Conservation (phyloP, 2,329 filamentous ascomycete genomes). For the Fusarium oxysporum region DNA sequence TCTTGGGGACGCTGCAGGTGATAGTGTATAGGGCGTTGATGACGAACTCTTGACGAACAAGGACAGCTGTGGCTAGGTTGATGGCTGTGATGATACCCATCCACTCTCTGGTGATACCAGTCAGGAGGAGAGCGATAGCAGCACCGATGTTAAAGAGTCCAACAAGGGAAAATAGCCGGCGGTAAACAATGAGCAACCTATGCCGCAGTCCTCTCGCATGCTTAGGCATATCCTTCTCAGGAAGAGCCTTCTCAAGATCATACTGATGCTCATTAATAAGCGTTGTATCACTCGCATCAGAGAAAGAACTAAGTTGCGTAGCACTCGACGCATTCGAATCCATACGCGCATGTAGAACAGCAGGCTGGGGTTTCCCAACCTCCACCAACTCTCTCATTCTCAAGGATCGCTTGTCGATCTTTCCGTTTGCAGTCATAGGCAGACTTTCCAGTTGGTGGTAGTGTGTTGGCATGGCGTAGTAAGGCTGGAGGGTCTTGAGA, state of each 20-base stretch:
- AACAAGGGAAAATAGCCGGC: constrained; percentile 66
- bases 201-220: constrained; percentile 55
- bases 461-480: constrained; percentile 64
- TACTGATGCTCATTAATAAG: constrained; percentile 40
- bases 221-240: constrained; percentile 56
- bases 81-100: constrained; percentile 57
- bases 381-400: not conserved
- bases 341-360: constrained; percentile 30
- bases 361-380: constrained; percentile 23
- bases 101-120: constrained; percentile 51
- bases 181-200: constrained; percentile 64
- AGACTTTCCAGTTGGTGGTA: constrained; percentile 57
- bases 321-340: constrained; percentile 47
- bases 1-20: constrained; percentile 58
- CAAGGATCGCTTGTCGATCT: constrained; percentile 64
- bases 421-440: constrained; percentile 66
- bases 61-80: constrained; percentile 61
- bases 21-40: constrained; percentile 63
- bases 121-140: constrained; percentile 56
- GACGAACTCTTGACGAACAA: constrained; percentile 65
- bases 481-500: constrained; percentile 60
- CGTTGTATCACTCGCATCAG: constrained; percentile 30
- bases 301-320: constrained; percentile 34
- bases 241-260: constrained; percentile 50
- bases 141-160: constrained; percentile 64